These are phyloP conservation scores for Neonectria hederae DNA, from an alignment of 2,329 filamentous ascomycete species.

Conservation along the genomic window DNA sequence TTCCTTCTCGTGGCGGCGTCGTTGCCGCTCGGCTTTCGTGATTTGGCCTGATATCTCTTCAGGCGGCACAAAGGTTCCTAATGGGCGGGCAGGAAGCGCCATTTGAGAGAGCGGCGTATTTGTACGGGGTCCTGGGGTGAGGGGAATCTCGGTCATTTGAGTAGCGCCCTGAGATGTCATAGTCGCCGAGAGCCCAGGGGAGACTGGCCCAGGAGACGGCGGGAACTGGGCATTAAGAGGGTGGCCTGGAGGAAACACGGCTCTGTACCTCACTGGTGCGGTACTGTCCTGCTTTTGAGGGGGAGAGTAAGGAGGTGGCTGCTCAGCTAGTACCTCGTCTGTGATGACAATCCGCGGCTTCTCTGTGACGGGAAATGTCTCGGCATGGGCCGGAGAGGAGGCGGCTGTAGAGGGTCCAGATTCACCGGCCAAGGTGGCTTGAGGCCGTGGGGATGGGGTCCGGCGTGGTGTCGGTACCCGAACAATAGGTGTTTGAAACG, in stretches of 20 bases:
- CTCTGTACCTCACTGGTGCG: slow-evolving; percentile 59
- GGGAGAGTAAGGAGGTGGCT: slow-evolving; percentile 67
- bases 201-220: slow-evolving; percentile 68
- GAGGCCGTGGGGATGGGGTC: slow-evolving; percentile 44
- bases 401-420: slow-evolving; percentile 35
- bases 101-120: slow-evolving; percentile 30
- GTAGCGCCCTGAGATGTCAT: slow-evolving; percentile 72
- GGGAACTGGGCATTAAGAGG: slow-evolving; percentile 58
- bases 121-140: slow-evolving; percentile 53
- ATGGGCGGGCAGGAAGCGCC: slow-evolving; percentile 54
- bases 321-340: slow-evolving; percentile 50
- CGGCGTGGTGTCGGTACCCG: slow-evolving; percentile 49
- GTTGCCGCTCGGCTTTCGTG: slow-evolving; percentile 60
- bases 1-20: slow-evolving; percentile 71
- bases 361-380: slow-evolving; percentile 41
- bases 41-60: slow-evolving; percentile 51
- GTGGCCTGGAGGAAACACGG: slow-evolving; percentile 67
- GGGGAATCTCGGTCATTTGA: slow-evolving; percentile 66
- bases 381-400: slow-evolving; percentile 24
- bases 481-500: slow-evolving; percentile 48
- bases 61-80: slow-evolving; percentile 58
- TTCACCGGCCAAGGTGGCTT: slow-evolving; percentile 16
- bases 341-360: slow-evolving; percentile 53
- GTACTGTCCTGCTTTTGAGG: slow-evolving; percentile 50
- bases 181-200: slow-evolving; percentile 68